These are phyloP conservation scores for Xylariaceae sp. DNA, from an alignment of 2,329 filamentous ascomycete species.

Conservation along the genomic window DNA sequence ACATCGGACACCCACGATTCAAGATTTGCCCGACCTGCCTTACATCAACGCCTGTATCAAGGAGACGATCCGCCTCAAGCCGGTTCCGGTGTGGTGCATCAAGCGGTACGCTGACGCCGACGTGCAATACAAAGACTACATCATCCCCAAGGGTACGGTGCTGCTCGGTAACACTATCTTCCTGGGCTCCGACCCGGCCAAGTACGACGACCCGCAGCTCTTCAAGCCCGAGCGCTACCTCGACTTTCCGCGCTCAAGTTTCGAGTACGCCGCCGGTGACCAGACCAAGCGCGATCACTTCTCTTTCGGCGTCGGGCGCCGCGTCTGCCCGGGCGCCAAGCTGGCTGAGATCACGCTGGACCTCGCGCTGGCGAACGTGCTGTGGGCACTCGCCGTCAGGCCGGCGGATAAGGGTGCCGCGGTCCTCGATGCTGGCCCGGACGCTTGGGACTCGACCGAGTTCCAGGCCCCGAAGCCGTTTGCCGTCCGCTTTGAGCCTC, in stretches of 20 bases:
- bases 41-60: conserved; percentile 43
- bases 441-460: too few species aligned
- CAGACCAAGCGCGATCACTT: conserved; percentile 48
- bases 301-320: conserved; percentile 50
- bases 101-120: conserved; percentile 52
- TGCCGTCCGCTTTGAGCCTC: too few species aligned
- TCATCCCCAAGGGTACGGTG: conserved; percentile 52
- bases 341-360: conserved; percentile 53
- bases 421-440: too few species aligned
- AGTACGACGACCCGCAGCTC: conserved; percentile 25
- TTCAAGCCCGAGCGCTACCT: conserved; percentile 32
- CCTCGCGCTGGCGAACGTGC: conserved; percentile 26
- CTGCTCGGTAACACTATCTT: conserved; percentile 44
- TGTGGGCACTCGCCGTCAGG: too few species aligned
- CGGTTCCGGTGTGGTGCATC: conserved; percentile 41
- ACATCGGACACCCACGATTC: conserved; percentile 37
- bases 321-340: conserved; percentile 54
- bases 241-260: conserved; percentile 18
- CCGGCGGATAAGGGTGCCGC: too few species aligned
- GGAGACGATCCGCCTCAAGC: conserved; percentile 38
- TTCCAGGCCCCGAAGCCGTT: too few species aligned
- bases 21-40: conserved; percentile 40
- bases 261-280: conserved; percentile 36
- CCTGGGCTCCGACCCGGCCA: conserved; percentile 31
- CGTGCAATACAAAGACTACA: conserved; percentile 51